A percentile compares a stretch with the other conserved stretches of the same genome.
Evolutionary conservation across 164 flowering plant species (phyloP).

Genomic region (Chimonanthus salicifolius): DNA sequence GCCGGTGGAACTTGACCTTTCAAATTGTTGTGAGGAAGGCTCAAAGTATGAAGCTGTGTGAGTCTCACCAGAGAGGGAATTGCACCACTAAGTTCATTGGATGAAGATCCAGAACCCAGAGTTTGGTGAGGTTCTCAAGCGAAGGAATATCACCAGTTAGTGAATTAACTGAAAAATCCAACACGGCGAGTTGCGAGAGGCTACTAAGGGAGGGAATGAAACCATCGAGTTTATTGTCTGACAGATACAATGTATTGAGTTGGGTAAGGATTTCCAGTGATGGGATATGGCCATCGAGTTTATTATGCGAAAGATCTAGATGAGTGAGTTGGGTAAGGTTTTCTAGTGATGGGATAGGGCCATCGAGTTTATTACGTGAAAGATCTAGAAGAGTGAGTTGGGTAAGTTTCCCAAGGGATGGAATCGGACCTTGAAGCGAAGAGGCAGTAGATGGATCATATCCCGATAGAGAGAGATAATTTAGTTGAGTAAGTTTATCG

Average conservation of each 20-base stretch:
- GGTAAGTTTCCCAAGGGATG: conserved; percentile 20
- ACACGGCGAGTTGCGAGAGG: conserved; percentile 22
- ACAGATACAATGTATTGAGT: conserved; percentile 36
- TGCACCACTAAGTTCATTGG: not conserved
- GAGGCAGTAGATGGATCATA: no score
- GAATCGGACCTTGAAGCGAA: conserved; percentile 19
- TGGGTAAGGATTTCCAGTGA: conserved; percentile 22
- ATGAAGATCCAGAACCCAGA: not conserved
- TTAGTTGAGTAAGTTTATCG: no score
- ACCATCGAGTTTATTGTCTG: conserved; percentile 33
- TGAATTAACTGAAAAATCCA: conserved; percentile 20
- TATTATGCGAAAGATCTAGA: conserved; percentile 33
- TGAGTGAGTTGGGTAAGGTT: conserved; percentile 14
- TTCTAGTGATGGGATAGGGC: not conserved
- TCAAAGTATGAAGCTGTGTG: conserved; percentile 9
- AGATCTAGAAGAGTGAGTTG: conserved; percentile 30
- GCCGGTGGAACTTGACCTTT: not conserved
- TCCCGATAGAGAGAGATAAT: no score
- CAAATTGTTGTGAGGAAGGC: conserved; percentile 28
- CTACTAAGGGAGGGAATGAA: conserved; percentile 28
- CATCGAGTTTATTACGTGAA: not conserved
- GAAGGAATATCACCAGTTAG: conserved; percentile 43
- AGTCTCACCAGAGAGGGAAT: conserved; percentile 4
- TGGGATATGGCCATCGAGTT: conserved; percentile 8
- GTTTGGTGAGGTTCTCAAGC: not conserved